These are phyloP conservation scores for Albizia julibrissin DNA, from an alignment of 306 rosid species.

Conservation along the genomic window DNA sequence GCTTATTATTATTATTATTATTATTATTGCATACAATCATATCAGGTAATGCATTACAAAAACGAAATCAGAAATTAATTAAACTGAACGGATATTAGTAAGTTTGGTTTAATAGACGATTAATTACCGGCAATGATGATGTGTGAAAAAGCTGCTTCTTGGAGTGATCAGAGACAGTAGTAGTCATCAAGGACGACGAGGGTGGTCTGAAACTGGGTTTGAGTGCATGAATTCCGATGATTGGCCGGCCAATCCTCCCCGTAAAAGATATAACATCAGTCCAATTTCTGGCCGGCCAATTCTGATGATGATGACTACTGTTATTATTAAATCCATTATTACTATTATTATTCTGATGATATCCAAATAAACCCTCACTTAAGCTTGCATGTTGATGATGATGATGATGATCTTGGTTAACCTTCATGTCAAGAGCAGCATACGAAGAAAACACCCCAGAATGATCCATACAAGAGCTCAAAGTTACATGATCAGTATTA, in stretches of 20 bases:
- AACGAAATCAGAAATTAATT: not conserved
- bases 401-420: slow-evolving; percentile 37
- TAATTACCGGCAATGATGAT: slow-evolving; percentile 56
- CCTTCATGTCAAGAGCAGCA: slow-evolving; percentile 38
- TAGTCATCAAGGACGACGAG: slow-evolving; percentile 28
- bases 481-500: slow-evolving; percentile 26
- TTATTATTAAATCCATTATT: slow-evolving; percentile 39
- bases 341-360: slow-evolving; percentile 27
- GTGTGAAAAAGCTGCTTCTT: slow-evolving; percentile 61
- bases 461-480: slow-evolving; percentile 45
- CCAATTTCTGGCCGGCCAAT: slow-evolving; percentile 57
- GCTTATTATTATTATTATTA: slow-evolving; percentile 28
- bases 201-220: slow-evolving; percentile 47
- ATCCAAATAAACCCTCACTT: slow-evolving; percentile 42
- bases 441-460: slow-evolving; percentile 34
- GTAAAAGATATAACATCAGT: slow-evolving; percentile 73
- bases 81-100: not conserved
- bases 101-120: not conserved
- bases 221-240: slow-evolving; percentile 49
- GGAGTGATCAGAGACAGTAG: slow-evolving; percentile 35
- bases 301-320: slow-evolving; percentile 28
- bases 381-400: slow-evolving; percentile 40
- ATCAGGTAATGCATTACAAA: not conserved
- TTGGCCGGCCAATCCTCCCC: slow-evolving; percentile 53
- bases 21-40: not conserved